Evolutionary conservation across 345 rosid genomes (phyloP), one percentile per base, ranked within the genome.

Genomic region (Salix caprea): DNA sequence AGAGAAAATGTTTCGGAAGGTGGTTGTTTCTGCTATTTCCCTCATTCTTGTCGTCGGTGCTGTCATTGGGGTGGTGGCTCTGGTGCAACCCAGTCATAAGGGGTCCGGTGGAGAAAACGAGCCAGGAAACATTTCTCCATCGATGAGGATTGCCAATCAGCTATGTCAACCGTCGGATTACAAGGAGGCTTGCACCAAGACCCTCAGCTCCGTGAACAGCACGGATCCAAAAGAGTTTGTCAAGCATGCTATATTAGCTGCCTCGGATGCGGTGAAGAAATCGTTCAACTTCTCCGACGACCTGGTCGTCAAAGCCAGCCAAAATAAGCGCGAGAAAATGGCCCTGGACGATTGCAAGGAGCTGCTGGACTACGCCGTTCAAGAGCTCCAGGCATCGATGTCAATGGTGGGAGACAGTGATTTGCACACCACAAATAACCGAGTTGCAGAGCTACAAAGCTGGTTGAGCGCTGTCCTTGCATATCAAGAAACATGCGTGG

Each of bases 401-500:
- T 56, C 70, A 5, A 14, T 28, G 14, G 75, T 77, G 18, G 70
- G 75, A 12, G 64, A 65, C n/a, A 64, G 48, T 8, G 68, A 50
- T 18, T 13, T 77, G 70, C 36, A 30, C 34, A 62, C 71, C 19
- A 46, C 39, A 30, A 32, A 30, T 12, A 10, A 71, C 7, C 75
- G 75, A 28, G 44, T 34, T 5, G 75, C 26, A 6, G 70, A 70
- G 13, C 23, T 77, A 42, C 16, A 21, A 48, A 77, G 40, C 2
- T 77, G 80, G 80, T 0, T 77, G 64, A 77, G 74, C 48, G 8
- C 74, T 14, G 66, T 70, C 23, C 19, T 77, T n/a, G 80, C 75
- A 10, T 77, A 77, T 60, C 70, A 70, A 34, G 75, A 77, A 61
- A 70, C 61, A 40, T 77, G 80, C 74, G 46, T 61, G 5, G 75